Evolutionary conservation across 345 rosid species (phyloP).

Genomic region (Psidium friedrichsthalianum): DNA sequence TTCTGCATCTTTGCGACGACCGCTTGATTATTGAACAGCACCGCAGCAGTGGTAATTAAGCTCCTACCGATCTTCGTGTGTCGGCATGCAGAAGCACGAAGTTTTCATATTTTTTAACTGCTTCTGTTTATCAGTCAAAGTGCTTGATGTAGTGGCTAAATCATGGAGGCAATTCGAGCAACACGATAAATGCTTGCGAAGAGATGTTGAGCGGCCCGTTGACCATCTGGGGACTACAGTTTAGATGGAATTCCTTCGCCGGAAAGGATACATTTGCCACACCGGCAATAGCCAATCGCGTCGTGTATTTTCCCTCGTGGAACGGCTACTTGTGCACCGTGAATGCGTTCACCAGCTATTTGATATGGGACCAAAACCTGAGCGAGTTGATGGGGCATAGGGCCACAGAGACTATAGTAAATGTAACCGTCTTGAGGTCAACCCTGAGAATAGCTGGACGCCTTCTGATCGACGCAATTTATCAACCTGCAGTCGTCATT

Average conservation of each 20-base stretch:
- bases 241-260: conserved; percentile 32
- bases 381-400: conserved; percentile 22
- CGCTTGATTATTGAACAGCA: not conserved
- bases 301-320: conserved; percentile 43
- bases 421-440: conserved; percentile 27
- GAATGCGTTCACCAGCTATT: conserved; percentile 25
- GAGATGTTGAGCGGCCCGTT: conserved; percentile 10
- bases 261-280: conserved; percentile 40
- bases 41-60: not conserved
- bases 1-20: not conserved
- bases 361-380: conserved; percentile 38
- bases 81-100: not conserved
- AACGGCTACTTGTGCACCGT: conserved; percentile 41
- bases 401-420: conserved; percentile 5
- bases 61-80: not conserved
- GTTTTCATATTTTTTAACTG: not conserved
- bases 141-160: conserved; percentile 26
- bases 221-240: conserved; percentile 9
- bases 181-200: conserved; percentile 17
- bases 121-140: not conserved
- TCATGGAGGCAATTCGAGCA: conserved; percentile 24
- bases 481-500: conserved; percentile 33
- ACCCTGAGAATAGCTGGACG: conserved; percentile 30
- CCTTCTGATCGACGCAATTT: conserved; percentile 21
- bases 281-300: conserved; percentile 27